Base-by-base conservation (phyloP, 2,329 filamentous ascomycete species). In the Xylaria arbuscula region DNA sequence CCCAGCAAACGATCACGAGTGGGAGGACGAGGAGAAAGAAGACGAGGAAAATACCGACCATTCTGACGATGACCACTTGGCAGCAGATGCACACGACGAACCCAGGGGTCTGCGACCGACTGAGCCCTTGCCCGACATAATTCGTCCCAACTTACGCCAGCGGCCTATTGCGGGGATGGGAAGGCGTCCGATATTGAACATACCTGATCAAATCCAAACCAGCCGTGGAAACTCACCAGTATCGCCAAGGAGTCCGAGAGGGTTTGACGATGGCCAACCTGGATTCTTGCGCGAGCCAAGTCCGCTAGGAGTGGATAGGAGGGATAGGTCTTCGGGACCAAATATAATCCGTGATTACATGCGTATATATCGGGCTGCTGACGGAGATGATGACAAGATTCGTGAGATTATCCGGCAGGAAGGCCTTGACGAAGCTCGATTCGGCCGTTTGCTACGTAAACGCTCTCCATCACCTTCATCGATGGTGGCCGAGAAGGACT, bases 321-420 rank as follows among this genome's bases (percentile, higher is more conserved):
- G 57, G 15, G 68, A 64, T 5, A 53, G 60, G 3, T 36, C 65
- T 3, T 77, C 77, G 48, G 81, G 78, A 38, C 68, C 38, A 50
- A 81, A 76, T 67, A 85, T 45, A 10, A 63, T 68, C 15, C 53
- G 66, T 22, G 68, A 82, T 75, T 88, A 81, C 78, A 81, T 86
- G 72, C 83, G 82, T 64, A 89, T 87, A 45, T 90, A 89, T 78
- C 83, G 84, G 50, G 86, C 87, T 64, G 88, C 89, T 1, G 84
- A 84, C 51, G 89, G 89, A 4, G 85, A 91, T 72, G 84, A 85
- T 0, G 82, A 86, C 42, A 84, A 83, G 67, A 88, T 92, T 32
- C 72, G 90, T 2, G 81, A 84, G 48, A 88, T 92, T 24, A 89
- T 91, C 38, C 84, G 86, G 47, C 84, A 88, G 45, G 89, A 91